phyloP scores from a whole-genome alignment of 768 basidiomycete species.

The Agaricus sinodeliciosus region DNA sequence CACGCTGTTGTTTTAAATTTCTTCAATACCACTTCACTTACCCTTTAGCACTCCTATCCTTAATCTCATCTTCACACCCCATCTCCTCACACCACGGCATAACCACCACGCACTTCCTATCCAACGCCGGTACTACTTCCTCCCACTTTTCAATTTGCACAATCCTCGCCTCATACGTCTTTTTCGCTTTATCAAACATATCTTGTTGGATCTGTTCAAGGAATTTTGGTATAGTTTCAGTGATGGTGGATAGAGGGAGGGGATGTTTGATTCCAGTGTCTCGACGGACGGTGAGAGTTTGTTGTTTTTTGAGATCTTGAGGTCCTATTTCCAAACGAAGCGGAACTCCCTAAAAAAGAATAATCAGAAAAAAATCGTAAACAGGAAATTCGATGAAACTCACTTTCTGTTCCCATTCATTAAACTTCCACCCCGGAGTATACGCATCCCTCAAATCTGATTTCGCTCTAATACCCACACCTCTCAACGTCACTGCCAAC shows the following conservation, averaged over 20 bases:
- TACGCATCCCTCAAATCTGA: constrained; percentile 93
- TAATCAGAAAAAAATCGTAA: too few species aligned
- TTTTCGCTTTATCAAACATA: constrained; percentile 79
- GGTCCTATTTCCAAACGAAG: constrained; percentile 97
- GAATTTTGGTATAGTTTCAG: constrained; percentile 48
- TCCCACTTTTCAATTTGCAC: constrained; percentile 83
- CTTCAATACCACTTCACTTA: constrained; percentile 30
- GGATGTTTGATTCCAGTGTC: constrained; percentile 44
- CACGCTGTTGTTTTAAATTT: too few species aligned
- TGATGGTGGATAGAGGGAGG: constrained; percentile 34
- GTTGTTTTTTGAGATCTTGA: constrained; percentile 76
- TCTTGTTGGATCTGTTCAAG: constrained; percentile 85
- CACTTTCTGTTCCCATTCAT: constrained; percentile 98
- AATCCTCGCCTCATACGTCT: constrained; percentile 62
- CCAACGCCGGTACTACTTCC: constrained; percentile 85
- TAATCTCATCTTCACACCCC: constrained; percentile 96
- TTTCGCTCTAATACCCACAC: constrained; percentile 72
- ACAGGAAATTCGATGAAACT: constrained; percentile 8
- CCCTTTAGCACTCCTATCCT: constrained; percentile 85
- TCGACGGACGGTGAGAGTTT: constrained; percentile 81
- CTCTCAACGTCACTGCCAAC: constrained; percentile 66
- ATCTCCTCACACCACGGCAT: constrained; percentile 96
- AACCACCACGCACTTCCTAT: constrained; percentile 79
- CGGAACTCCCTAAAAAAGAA: constrained; percentile 71
- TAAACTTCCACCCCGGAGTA: constrained; percentile 98